phyloP scores from a whole-genome alignment of 306 rosid genomes.

The Vicia villosa region DNA sequence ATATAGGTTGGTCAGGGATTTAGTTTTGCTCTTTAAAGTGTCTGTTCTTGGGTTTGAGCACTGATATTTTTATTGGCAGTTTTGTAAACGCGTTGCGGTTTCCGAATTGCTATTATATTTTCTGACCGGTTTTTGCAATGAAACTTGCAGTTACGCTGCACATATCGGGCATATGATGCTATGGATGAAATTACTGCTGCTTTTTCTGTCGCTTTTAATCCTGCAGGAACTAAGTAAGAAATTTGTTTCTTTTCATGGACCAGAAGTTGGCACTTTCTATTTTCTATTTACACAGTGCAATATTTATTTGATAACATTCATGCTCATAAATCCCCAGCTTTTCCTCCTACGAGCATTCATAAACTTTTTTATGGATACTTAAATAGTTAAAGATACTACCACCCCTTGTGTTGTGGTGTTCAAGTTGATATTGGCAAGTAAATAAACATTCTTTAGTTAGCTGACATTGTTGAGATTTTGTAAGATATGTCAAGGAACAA shows the following conservation, averaged over 20 bases:
- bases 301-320: conserved; percentile 18
- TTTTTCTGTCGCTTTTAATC: conserved; percentile 88
- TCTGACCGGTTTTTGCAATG: conserved; percentile 32
- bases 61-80: neutral
- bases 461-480: conserved; percentile 7
- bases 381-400: conserved; percentile 13
- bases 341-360: neutral
- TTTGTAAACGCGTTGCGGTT: conserved; percentile 22
- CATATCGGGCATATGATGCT: conserved; percentile 94
- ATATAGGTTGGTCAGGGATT: neutral
- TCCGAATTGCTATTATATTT: conserved; percentile 24
- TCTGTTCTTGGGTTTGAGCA: conserved; percentile 19
- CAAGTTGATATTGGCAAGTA: conserved; percentile 24
- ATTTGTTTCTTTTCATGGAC: conserved; percentile 25
- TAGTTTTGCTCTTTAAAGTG: neutral
- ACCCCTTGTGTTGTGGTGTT: conserved; percentile 10
- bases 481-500: conserved; percentile 2
- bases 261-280: conserved; percentile 26
- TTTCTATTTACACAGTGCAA: neutral
- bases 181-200: conserved; percentile 96
- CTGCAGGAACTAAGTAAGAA: conserved; percentile 83
- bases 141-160: conserved; percentile 83
- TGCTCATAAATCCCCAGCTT: neutral
- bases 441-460: neutral
- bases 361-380: neutral